Base-by-base conservation (phyloP, 1,284 basidiomycete species). In the Rhodotorula mucilaginosa region DNA sequence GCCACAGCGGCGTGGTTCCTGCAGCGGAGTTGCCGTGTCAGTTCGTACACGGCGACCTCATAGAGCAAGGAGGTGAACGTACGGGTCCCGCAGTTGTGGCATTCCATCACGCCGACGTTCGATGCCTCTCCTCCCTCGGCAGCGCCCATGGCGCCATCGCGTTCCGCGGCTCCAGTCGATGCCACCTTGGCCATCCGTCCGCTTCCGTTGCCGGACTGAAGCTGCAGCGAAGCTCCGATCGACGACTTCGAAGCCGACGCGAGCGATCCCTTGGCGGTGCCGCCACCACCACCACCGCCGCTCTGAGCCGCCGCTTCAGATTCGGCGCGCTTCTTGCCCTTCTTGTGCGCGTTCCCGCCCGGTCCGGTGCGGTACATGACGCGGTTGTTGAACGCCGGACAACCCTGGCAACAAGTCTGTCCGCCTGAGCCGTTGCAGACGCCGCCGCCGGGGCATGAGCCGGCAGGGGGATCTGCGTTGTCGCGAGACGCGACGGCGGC, bases 401-500 rank as follows among this genome's bases (percentile, higher is more conserved):
- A 97, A 58, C 94, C 94, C 76, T 90, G 88, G 81, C 94, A 97
- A 74, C 91, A 90, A 71, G 88, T 88, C 76, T 92, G 89, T 71
- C 94, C 94, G 78, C 94, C 94, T 46, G 91, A 93, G 74, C 94
- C 94, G 82, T 97, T 92, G 83, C 94, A 97, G 76, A 91, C 87
- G 52, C 94, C 94, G 82, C 95, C 94, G 70, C 94, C 94, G 10
- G 94, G 94, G 81, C 94, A 97, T 26, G 93, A 93, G 62, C 93
- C 79, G 7, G 74, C 56, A 2, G 72, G 69, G 8, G 78, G 65
- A 44, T 76, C 76, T n/a, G 48, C 65, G 2, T 64, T 39, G 56
- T 51, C 47, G 23, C 57, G 58, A 18, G 64, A 65, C 13, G 51
- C 51, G 29, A 49, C 58, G 31, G 69, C 23, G 19, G 31, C 29